A percentile compares a stretch with the other conserved stretches of the same genome.
Conservation (phyloP, 495 filamentous ascomycete species). For the Aspergillus ellipticus region DNA sequence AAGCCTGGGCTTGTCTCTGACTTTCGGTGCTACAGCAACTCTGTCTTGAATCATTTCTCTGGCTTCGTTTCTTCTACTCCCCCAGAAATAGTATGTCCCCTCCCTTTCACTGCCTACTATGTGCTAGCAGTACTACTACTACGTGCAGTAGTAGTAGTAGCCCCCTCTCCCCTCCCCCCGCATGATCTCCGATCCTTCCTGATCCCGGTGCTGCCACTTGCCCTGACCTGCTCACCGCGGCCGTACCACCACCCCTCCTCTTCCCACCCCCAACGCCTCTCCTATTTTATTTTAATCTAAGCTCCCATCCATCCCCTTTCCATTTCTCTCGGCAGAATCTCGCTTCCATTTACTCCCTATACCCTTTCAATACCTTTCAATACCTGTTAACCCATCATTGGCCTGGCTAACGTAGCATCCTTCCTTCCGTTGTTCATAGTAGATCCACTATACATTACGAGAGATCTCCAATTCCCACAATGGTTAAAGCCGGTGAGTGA, state of each 20-base stretch:
- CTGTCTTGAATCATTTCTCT: not conserved
- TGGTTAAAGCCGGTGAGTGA: slow-evolving; percentile 83
- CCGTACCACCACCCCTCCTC: not conserved
- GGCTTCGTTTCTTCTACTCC: not conserved
- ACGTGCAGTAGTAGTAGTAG: not conserved
- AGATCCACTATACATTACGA: not conserved
- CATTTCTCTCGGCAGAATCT: slow-evolving; percentile 11
- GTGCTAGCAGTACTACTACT: too few species aligned
- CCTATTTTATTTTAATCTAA: not conserved
- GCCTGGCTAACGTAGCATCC: not conserved
- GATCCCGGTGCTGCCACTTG: not conserved
- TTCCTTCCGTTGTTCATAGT: not conserved
- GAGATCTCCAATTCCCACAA: slow-evolving; percentile 39
- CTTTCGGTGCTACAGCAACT: not conserved
- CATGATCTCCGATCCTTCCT: not conserved
- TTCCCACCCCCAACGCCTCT: not conserved
- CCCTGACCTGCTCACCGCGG: slow-evolving; percentile 2
- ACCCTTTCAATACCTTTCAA: too few species aligned
- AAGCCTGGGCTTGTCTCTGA: not conserved
- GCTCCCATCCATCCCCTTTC: not conserved
- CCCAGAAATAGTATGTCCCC: not conserved
- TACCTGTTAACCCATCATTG: not conserved
- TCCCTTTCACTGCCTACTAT: not conserved
- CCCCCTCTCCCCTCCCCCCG: slow-evolving; percentile 18
- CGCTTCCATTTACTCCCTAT: slow-evolving; percentile 15